phyloP scores from a whole-genome alignment of 345 rosid genomes.

The Cochlearia excelsa region DNA sequence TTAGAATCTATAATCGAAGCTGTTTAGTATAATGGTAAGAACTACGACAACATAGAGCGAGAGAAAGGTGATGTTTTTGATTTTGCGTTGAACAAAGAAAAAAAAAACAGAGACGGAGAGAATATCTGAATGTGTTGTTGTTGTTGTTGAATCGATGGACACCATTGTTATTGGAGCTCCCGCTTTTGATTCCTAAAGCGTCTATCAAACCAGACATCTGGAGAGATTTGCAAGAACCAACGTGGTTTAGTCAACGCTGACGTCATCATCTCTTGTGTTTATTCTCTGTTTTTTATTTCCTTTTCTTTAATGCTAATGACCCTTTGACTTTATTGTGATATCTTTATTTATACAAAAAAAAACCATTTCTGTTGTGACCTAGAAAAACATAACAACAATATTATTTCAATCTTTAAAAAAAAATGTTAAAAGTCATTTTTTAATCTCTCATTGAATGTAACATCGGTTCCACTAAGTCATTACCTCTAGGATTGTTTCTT shows the following conservation, averaged over 20 bases:
- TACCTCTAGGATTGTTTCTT: too few relatives aligned
- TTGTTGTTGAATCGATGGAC: slow-evolving; percentile 13
- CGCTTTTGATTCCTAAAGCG: not conserved
- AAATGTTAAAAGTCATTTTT: too few relatives aligned
- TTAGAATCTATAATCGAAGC: not conserved
- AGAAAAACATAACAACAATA: too few relatives aligned
- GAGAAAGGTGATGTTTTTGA: slow-evolving; percentile 17
- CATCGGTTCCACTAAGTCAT: too few relatives aligned
- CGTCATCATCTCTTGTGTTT: slow-evolving; percentile 25
- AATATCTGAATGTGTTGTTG: slow-evolving; percentile 12
- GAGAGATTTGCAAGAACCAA: slow-evolving; percentile 40
- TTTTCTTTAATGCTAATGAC: not conserved
- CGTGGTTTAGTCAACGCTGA: slow-evolving; percentile 37
- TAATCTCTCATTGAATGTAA: too few relatives aligned
- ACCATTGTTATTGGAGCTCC: slow-evolving; percentile 1
- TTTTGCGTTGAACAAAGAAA: slow-evolving; percentile 11
- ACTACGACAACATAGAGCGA: not conserved
- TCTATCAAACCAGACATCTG: slow-evolving; percentile 25
- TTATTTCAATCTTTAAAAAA: too few relatives aligned
- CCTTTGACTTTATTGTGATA: too few relatives aligned
- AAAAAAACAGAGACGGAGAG: slow-evolving; percentile 10
- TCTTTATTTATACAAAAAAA: too few relatives aligned
- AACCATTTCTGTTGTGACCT: too few relatives aligned
- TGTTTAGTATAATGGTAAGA: not conserved
- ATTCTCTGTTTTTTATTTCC: not conserved